These are phyloP conservation scores for Paratinospora sagittata DNA, from an alignment of 164 flowering plant species.

Conservation along the genomic window DNA sequence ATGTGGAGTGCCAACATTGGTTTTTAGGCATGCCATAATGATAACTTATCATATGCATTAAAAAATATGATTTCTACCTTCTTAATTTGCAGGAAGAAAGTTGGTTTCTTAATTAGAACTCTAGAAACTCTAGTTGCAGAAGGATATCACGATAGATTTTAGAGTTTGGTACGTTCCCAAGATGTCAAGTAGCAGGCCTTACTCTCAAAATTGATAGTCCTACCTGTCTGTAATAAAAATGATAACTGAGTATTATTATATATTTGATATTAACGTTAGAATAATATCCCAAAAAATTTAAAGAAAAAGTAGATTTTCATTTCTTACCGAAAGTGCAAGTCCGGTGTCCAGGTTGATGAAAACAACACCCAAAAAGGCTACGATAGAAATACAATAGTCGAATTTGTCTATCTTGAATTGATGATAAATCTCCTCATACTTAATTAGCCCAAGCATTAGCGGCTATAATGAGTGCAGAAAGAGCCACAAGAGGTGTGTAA, in stretches of 20 bases:
- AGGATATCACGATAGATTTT: slow-evolving; percentile 55
- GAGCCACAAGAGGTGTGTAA: too few species aligned
- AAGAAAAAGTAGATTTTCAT: too few species aligned
- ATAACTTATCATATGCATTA: too few species aligned
- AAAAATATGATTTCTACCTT: too few species aligned
- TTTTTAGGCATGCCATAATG: too few species aligned
- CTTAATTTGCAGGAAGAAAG: too few species aligned
- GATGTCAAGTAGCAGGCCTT: slow-evolving; percentile 60
- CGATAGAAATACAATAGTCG: slow-evolving; percentile 72
- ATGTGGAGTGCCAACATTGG: too few species aligned
- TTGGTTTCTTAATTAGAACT: slow-evolving; percentile 36
- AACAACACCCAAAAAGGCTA: slow-evolving; percentile 63
- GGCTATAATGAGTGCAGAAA: too few species aligned
- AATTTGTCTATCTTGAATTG: slow-evolving; percentile 72
- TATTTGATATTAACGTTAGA: too few species aligned
- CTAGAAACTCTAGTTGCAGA: slow-evolving; percentile 32
- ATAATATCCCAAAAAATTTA: neutral
- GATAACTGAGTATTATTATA: too few species aligned
- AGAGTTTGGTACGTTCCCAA: slow-evolving; percentile 55
- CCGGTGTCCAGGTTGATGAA: slow-evolving; percentile 80
- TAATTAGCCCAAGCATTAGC: slow-evolving; percentile 80
- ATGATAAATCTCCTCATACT: slow-evolving; percentile 44
- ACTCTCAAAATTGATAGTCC: slow-evolving; percentile 52
- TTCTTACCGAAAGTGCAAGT: slow-evolving; percentile 58
- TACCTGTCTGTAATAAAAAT: slow-evolving; percentile 41